phyloP scores from a whole-genome alignment of 345 rosid genomes.

The Rhodomyrtus tomentosa region DNA sequence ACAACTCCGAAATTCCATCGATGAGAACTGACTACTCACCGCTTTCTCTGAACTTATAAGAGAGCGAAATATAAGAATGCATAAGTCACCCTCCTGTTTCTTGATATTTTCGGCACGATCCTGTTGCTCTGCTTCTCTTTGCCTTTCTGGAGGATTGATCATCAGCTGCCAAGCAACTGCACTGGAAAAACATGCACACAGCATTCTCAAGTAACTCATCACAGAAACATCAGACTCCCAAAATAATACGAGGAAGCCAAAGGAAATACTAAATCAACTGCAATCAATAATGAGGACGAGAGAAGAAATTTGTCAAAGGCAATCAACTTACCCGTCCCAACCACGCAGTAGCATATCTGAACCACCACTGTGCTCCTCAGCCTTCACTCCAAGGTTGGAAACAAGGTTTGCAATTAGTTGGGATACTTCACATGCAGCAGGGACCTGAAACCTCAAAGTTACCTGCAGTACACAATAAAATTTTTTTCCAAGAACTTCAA shows the following conservation, averaged over 20 bases:
- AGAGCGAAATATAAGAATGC: constrained; percentile 69
- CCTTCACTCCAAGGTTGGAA: constrained; percentile 61
- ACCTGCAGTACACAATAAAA: constrained; percentile 23
- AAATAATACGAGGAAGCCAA: not conserved
- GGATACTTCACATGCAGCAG: constrained; percentile 58
- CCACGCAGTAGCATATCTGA: constrained; percentile 74
- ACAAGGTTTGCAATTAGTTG: constrained; percentile 76
- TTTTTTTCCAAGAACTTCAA: not conserved
- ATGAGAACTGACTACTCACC: constrained; percentile 23
- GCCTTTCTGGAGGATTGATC: constrained; percentile 39
- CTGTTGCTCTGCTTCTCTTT: constrained; percentile 22
- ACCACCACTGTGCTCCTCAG: constrained; percentile 63
- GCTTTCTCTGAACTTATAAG: constrained; percentile 67
- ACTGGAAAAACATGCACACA: constrained; percentile 33
- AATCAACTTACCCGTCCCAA: constrained; percentile 67
- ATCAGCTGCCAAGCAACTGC: constrained; percentile 88
- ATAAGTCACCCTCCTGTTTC: constrained; percentile 39
- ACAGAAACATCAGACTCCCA: not conserved
- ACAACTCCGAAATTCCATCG: not conserved
- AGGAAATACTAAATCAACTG: not conserved
- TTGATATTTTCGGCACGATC: constrained; percentile 8
- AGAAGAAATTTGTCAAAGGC: not conserved
- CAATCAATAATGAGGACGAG: not conserved
- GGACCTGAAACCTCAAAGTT: constrained; percentile 73
- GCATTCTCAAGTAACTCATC: not conserved